Percentiles rank a stretch among this genome's conserved stretches.
phyloP scores from a whole-genome alignment of 495 filamentous ascomycete species.

The Sabuloglossum arenarium region DNA sequence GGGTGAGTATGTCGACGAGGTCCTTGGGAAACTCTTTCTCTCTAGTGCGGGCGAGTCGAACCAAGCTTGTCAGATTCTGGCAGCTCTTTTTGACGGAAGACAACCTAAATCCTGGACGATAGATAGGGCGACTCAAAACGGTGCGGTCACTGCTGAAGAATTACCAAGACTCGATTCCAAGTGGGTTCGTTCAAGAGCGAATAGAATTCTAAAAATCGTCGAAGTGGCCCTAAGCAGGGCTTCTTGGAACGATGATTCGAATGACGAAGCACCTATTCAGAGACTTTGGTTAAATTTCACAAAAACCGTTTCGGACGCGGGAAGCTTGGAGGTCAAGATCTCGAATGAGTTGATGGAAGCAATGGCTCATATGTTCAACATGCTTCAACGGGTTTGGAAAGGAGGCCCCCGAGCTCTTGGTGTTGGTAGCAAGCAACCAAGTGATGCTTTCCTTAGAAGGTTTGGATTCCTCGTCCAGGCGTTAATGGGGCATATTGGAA shows the following conservation, averaged over 20 bases:
- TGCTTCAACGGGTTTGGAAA: slow-evolving; percentile 48
- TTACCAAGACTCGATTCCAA: slow-evolving; percentile 60
- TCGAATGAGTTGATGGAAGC: slow-evolving; percentile 63
- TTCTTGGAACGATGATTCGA: slow-evolving; percentile 25
- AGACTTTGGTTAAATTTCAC: slow-evolving; percentile 50
- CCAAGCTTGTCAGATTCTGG: slow-evolving; percentile 41
- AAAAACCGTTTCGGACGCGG: slow-evolving; percentile 49
- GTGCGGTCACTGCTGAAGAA: slow-evolving; percentile 40
- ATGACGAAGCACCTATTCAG: slow-evolving; percentile 25
- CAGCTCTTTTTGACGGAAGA: slow-evolving; percentile 43
- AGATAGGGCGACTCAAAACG: slow-evolving; percentile 37
- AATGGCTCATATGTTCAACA: slow-evolving; percentile 44
- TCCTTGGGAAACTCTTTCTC: slow-evolving; percentile 13
- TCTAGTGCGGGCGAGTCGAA: slow-evolving; percentile 18
- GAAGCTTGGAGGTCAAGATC: slow-evolving; percentile 76
- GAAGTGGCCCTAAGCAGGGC: slow-evolving; percentile 37
- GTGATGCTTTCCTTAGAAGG: slow-evolving; percentile 34
- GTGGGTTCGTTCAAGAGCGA: slow-evolving; percentile 62
- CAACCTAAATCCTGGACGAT: slow-evolving; percentile 51
- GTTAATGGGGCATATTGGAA: slow-evolving; percentile 43
- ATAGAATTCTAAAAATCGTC: slow-evolving; percentile 38
- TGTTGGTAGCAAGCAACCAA: slow-evolving; percentile 6
- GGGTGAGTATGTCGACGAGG: slow-evolving; percentile 46
- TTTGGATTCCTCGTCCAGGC: slow-evolving; percentile 37
- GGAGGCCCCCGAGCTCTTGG: slow-evolving; percentile 11